Percentiles rank a stretch among this genome's conserved stretches.
Conservation (phyloP, 164 flowering plant genomes). For the Annona cherimola region DNA sequence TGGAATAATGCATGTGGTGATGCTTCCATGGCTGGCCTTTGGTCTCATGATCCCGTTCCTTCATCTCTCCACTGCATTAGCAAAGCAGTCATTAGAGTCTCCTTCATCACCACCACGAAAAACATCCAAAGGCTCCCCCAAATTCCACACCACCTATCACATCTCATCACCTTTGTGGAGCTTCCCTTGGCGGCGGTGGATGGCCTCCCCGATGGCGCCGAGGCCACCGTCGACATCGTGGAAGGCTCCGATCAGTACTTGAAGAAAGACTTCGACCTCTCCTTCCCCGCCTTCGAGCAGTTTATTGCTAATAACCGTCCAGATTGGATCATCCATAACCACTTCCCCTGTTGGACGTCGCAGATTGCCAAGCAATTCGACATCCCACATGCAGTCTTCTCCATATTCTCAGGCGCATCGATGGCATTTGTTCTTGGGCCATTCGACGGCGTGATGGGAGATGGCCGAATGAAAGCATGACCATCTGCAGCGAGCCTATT, state of each 20-base stretch:
- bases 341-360: conserved; percentile 21
- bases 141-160: conserved; percentile 2
- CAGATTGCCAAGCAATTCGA: conserved; percentile 17
- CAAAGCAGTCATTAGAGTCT: conserved; percentile 4
- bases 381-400: conserved; percentile 16
- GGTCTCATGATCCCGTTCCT: conserved; percentile 16
- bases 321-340: conserved; percentile 33
- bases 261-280: conserved; percentile 23
- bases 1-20: conserved; percentile 2
- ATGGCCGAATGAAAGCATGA: conserved; percentile 2
- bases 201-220: conserved; percentile 21
- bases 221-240: conserved; percentile 27
- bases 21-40: conserved; percentile 18
- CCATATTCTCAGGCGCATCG: conserved; percentile 12
- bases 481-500: conserved; percentile 2
- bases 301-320: conserved; percentile 16
- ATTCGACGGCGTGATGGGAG: conserved; percentile 10
- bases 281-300: conserved; percentile 7
- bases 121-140: conserved; percentile 12
- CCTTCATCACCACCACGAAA: conserved; percentile 14
- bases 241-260: conserved; percentile 12
- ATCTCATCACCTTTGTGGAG: conserved; percentile 1
- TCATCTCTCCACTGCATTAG: conserved; percentile 9
- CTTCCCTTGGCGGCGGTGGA: background rate
- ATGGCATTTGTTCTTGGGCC: conserved; percentile 15